A percentile compares a stretch with the other conserved stretches of the same genome.
Conservation (phyloP, 176 grass and related monocot species). For the Avena eriantha region DNA sequence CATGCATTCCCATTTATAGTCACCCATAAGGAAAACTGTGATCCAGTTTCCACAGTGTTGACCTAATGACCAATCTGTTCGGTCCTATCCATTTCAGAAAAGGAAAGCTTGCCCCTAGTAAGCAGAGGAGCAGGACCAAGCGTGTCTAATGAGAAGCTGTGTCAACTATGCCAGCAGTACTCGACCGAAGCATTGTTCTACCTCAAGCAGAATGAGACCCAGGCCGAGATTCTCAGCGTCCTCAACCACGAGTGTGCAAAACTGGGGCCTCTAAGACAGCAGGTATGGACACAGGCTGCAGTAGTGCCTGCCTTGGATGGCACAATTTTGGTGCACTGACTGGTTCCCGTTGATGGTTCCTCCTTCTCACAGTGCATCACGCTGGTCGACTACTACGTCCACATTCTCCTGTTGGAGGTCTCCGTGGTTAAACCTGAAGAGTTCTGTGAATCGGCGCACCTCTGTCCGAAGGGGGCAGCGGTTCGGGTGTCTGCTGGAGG, state of each 20-base stretch:
- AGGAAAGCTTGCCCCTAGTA: constrained; percentile 28
- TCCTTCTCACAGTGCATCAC: constrained; percentile 63
- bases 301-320: neutral
- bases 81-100: constrained; percentile 45
- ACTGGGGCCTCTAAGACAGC: constrained; percentile 53
- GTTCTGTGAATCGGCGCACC: constrained; percentile 64
- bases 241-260: constrained; percentile 56
- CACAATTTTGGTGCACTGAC: neutral
- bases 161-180: constrained; percentile 70
- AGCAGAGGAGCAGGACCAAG: constrained; percentile 26
- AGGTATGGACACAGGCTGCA: constrained; percentile 46
- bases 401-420: constrained; percentile 66
- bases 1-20: neutral
- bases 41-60: neutral
- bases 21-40: neutral
- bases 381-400: constrained; percentile 77
- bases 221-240: constrained; percentile 59
- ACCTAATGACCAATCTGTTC: constrained; percentile 1
- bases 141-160: constrained; percentile 50
- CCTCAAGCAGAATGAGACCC: constrained; percentile 68
- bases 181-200: constrained; percentile 53
- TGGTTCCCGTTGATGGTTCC: neutral
- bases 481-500: constrained; percentile 29
- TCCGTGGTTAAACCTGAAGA: constrained; percentile 58
- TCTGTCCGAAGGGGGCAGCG: constrained; percentile 53